These are phyloP conservation scores for Sugiyamaella qingdaonensis DNA, from an alignment of 805 yeast species.

Conservation along the genomic window DNA sequence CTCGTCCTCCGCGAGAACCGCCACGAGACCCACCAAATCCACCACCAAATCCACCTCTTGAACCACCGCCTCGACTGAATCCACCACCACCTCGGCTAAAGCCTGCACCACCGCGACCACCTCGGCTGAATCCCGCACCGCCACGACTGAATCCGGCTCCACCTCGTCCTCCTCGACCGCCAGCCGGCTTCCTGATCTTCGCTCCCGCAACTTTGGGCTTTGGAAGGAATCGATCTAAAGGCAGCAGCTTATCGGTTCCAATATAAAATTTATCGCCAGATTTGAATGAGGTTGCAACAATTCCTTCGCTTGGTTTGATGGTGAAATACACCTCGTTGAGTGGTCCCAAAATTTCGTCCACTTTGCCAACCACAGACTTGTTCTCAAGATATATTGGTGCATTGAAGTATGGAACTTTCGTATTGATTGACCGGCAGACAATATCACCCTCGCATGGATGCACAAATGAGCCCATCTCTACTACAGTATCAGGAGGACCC, in stretches of 20 bases:
- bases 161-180: conserved; percentile 46
- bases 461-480: conserved; percentile 90
- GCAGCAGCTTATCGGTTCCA: conserved; percentile 91
- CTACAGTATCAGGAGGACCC: conserved; percentile 96
- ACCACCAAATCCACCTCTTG: conserved; percentile 29
- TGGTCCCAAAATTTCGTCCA: conserved; percentile 97
- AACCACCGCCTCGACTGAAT: conserved; percentile 19
- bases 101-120: conserved; percentile 26
- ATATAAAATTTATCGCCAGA: conserved; percentile 94
- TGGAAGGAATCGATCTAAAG: conserved; percentile 94
- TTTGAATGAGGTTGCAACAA: conserved; percentile 88
- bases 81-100: conserved; percentile 24
- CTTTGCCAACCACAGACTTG: conserved; percentile 94
- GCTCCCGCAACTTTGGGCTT: conserved; percentile 86
- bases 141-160: conserved; percentile 43
- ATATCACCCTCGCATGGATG: conserved; percentile 96
- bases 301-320: conserved; percentile 93
- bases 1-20: conserved; percentile 26
- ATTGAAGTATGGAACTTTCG: conserved; percentile 94
- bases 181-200: conserved; percentile 58
- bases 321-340: conserved; percentile 97
- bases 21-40: conserved; percentile 36
- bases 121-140: conserved; percentile 36
- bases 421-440: conserved; percentile 91
- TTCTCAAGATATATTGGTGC: conserved; percentile 97